phyloP scores from a whole-genome alignment of 257 asterid species.

The Catharanthus roseus region DNA sequence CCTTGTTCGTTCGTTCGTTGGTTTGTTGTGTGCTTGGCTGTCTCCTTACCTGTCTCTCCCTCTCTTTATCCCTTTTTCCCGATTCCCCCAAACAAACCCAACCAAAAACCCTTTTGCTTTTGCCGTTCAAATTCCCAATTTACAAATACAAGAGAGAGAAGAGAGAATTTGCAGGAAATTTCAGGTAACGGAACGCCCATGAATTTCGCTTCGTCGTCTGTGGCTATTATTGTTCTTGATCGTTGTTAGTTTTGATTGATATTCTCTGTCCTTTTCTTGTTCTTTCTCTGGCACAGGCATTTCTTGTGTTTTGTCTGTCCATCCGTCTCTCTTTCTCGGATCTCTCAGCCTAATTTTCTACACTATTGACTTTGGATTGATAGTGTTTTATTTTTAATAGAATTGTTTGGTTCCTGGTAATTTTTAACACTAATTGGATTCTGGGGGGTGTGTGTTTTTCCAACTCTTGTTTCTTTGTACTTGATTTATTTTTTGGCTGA shows the following conservation, averaged over 20 bases:
- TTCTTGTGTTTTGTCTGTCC: background rate
- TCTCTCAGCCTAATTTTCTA: background rate
- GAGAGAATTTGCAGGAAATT: slow-evolving; percentile 1
- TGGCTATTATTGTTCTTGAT: slow-evolving; percentile 12
- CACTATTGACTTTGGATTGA: slow-evolving; percentile 4
- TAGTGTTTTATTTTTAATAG: background rate
- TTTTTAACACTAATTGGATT: background rate
- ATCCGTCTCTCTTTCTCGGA: background rate
- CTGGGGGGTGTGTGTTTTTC: background rate
- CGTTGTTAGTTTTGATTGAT: background rate
- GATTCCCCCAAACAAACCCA: background rate
- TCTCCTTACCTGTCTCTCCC: slow-evolving; percentile 1
- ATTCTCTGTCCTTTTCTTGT: background rate
- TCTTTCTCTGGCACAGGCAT: background rate
- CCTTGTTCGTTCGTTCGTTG: background rate
- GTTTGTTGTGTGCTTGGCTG: background rate
- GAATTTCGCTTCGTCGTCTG: slow-evolving; percentile 7
- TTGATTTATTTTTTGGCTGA: background rate
- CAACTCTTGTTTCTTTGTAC: background rate
- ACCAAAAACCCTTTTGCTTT: background rate
- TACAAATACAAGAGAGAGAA: background rate
- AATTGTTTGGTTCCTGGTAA: background rate
- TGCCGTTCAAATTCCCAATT: background rate
- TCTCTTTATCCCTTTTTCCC: background rate
- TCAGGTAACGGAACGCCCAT: slow-evolving; percentile 15